Evolutionary conservation across 345 rosid genomes (phyloP), one percentile per base, ranked within the genome.

Genomic region (Hibiscus mutabilis): DNA sequence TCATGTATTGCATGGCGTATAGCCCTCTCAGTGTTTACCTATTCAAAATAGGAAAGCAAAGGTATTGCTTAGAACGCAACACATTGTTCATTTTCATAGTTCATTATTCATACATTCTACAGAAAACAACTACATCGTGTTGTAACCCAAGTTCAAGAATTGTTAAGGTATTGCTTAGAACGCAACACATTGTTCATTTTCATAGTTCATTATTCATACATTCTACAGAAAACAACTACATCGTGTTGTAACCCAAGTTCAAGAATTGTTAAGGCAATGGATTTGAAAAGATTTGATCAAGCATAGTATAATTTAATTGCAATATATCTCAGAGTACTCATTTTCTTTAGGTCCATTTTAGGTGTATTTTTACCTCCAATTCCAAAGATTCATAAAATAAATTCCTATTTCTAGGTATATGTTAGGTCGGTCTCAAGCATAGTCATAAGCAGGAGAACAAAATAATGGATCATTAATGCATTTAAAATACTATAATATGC

Each of bases 21-120:
- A 75, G 98, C 97, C 81, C 99, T 86, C 86, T 95, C 99, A 2
- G 99, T 92, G 79, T 95, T 95, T 14, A 84, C 99, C 99, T 92
- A 78, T 73, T 66, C 58, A 75, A 11, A 33, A 55, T 59, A 69
- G 21, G 62, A 73, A 33, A 42, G 25, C 37, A 69, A 31, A 66
- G 29, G 55, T 24, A 58, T 35, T 31, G 47, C 22, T 70, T 72
- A 72, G 67, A 69, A 27, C 35, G 63, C 64, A 27, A 44, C 7
- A 47, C 1, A 75, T 60, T 25, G 42, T 63, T n/a, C 31, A 63
- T 58, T 24, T 57, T 24, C 61, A 57, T 57, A 24, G 16, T 57
- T 24, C 61, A 57, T 57, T 22, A 14, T 57, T 57, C 15, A 57
- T 18, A 46, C 53, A 69, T 67, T 16, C 57, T 46, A 47, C 24